Evolutionary conservation across 2,329 filamentous ascomycete species (phyloP), one percentile per base, ranked within the genome.

Genomic region (Lasiodiplodia sp.): DNA sequence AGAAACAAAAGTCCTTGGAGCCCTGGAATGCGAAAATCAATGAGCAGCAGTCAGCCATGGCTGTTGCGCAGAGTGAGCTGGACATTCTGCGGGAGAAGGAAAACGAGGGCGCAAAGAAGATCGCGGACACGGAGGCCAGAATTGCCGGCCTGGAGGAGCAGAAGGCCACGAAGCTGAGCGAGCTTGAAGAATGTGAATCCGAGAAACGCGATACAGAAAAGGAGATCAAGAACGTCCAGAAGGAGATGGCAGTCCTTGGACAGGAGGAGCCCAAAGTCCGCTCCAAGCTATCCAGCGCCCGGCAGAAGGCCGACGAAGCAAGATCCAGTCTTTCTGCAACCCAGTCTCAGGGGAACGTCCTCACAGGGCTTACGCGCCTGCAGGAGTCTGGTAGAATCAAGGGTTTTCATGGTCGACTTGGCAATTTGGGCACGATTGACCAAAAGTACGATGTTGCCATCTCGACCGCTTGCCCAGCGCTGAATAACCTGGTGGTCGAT

Each of bases 1-100:
- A 86, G 4, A 97, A 97, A 81, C 96, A 99, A 76, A 97, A 96
- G 81, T 91, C 93, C 0, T 85, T 99, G 12, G 95, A 98, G 80
- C 96, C 96, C 0, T 99, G 96, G 96, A 94, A 91, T 73, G 94
- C 94, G 72, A 98, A 96, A 81, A 95, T 99, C 82, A 97, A 96
- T 79, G 91, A 97, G 77, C 98, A 97, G 79, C 92, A 96, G 76
- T 97, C 94, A 0, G 89, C 92, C 3, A 96, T 97, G 72, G 95
- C 95, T 4, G 94, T 99, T 12, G 94, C 96, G 1, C 92, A 97
- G 78, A 97, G 94, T 79, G 95, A 99, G 79, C 88, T 98, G 73
- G 91, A 94, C 69, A 98, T 99, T 68, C 86, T 99, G 8, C 88
- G 89, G 51, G 96, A 99, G 77, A 93, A 94, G 77, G 92, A 93